Conservation (phyloP, 2,329 filamentous ascomycete genomes). For the Metarhizium brunneum region DNA sequence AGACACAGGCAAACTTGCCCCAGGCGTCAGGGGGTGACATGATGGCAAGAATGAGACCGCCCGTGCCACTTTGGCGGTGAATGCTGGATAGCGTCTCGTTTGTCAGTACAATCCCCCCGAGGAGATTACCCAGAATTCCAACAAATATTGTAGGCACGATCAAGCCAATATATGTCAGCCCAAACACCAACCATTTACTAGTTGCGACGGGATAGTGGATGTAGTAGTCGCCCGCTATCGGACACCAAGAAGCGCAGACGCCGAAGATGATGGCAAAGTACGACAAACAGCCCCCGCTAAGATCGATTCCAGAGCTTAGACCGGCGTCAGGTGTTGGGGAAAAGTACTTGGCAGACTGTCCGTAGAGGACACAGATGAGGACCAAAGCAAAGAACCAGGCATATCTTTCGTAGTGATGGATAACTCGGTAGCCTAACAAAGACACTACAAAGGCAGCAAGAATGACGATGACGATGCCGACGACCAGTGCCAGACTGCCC, state of each 20-base stretch:
- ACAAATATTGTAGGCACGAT: conserved; percentile 10
- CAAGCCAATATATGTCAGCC: conserved; percentile 9
- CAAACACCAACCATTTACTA: conserved; percentile 10
- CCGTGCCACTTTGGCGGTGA: neutral
- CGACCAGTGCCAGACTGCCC: conserved; percentile 11
- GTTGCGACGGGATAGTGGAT: conserved; percentile 9
- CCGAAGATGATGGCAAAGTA: conserved; percentile 13
- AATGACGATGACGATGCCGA: conserved; percentile 13
- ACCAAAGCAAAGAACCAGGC: conserved; percentile 13
- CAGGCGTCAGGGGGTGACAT: conserved; percentile 5
- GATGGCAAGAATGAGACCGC: conserved; percentile 3
- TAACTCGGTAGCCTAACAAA: conserved; percentile 13
- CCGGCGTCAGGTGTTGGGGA: conserved; percentile 3
- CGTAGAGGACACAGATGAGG: conserved; percentile 11
- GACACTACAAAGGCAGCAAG: conserved; percentile 13
- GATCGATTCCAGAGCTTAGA: conserved; percentile 1
- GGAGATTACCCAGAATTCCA: conserved; percentile 8
- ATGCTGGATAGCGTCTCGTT: neutral
- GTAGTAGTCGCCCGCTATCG: conserved; percentile 11
- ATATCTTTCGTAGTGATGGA: conserved; percentile 13
- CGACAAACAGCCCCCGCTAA: conserved; percentile 9
- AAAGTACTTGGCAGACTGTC: conserved; percentile 10
- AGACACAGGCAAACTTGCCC: conserved; percentile 3
- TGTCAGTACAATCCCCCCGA: conserved; percentile 2
- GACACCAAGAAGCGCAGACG: conserved; percentile 8